Evolutionary conservation across 345 rosid genomes (phyloP), one percentile per base, ranked within the genome.

Genomic region (Ailanthus altissimus): DNA sequence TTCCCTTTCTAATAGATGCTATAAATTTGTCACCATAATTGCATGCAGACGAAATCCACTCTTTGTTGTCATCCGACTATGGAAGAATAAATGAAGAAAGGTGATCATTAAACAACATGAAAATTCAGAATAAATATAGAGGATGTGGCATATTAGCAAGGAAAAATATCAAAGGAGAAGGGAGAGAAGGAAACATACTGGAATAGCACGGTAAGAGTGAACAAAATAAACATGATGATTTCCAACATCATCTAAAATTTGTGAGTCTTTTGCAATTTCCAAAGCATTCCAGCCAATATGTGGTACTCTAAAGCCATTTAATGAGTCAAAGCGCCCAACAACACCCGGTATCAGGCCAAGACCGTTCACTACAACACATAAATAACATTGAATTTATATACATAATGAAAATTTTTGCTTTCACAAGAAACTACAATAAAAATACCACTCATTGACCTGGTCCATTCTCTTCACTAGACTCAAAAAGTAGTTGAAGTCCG

Each of bases 271-370:
- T 16, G 82, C 72, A 78, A 92, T 80, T 83, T 91, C 91, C 92
- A 96, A 88, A 47, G 97, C 92, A 82, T 96, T 91, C 99, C 99
- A 94, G n/a, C 98, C 99, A 80, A 92, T 96, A 78, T 96, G 99
- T 26, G 99, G 97, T 23, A 94, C 94, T 84, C 80, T 85, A 70
- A 92, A 83, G 77, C 94, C 99, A 83, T 73, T 75, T 12, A 93
- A 90, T 70, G 94, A 83, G 87, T 91, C 91, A 82, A 96, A 96
- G 46, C 94, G 94, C 80, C 92, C 93, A 83, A 93, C 94, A 53
- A 85, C 86, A 59, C 98, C 98, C 60, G 99, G 99, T 74, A 94
- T 89, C 88, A 94, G 73, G 76, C 99, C 98, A 54, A 96, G 98
- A 84, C 99, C 99, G 70, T 82, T 71, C 77, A 94, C 99, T 94